phyloP scores from a whole-genome alignment of 768 basidiomycete species.

The Boletus subparvulus region DNA sequence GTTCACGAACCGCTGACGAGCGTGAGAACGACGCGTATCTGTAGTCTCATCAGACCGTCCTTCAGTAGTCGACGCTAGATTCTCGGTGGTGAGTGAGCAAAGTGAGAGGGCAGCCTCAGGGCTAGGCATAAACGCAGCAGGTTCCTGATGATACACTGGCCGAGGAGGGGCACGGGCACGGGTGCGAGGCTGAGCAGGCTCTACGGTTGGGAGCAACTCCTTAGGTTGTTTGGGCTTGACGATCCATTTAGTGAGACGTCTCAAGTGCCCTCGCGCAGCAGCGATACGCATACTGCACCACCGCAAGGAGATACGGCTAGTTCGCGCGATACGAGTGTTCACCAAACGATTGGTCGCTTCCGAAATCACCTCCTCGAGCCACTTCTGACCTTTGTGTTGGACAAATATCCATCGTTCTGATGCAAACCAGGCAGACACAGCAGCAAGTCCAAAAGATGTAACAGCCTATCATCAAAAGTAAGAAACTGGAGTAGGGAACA shows the following conservation, averaged over 20 bases:
- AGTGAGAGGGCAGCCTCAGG: conserved; percentile 27
- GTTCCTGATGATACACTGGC: conserved; percentile 22
- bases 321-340: conserved; percentile 27
- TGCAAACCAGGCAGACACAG: conserved; percentile 54
- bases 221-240: conserved; percentile 21
- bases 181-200: conserved; percentile 19
- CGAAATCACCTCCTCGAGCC: conserved; percentile 47
- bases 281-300: conserved; percentile 27
- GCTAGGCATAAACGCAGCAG: conserved; percentile 14
- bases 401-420: conserved; percentile 51
- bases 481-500: conserved; percentile 1
- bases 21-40: conserved; percentile 26
- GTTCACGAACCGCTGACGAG: conserved; percentile 39
- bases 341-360: conserved; percentile 28
- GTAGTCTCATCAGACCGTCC: conserved; percentile 29
- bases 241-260: conserved; percentile 25
- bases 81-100: conserved; percentile 28
- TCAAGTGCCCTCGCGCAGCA: conserved; percentile 20
- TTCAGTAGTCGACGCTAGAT: conserved; percentile 27
- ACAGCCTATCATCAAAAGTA: conserved; percentile 28
- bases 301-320: conserved; percentile 21
- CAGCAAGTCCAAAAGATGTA: conserved; percentile 44
- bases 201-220: conserved; percentile 24
- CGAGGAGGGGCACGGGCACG: conserved; percentile 14
- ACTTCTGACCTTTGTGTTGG: conserved; percentile 49